phyloP scores from a whole-genome alignment of 2,329 filamentous ascomycete species.

The Sclerotinia minor region DNA sequence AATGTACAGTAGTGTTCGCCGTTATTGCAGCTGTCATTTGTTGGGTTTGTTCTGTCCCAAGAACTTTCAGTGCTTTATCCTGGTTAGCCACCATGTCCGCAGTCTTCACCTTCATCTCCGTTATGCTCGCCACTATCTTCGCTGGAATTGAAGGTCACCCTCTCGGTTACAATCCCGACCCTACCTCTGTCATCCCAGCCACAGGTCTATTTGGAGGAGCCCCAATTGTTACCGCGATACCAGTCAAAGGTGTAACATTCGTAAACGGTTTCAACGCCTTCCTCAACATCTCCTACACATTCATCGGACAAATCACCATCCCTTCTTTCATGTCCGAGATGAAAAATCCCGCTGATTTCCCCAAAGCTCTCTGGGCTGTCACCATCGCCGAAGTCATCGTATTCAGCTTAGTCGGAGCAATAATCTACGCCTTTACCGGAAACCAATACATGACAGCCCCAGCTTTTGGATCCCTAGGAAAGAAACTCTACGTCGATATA shows the following conservation, averaged over 20 bases:
- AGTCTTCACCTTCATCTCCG: constrained; percentile 85
- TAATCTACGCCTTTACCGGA: constrained; percentile 85
- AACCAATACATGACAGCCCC: constrained; percentile 86
- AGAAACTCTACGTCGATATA: constrained; percentile 77
- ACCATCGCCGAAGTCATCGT: constrained; percentile 85
- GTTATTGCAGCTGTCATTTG: constrained; percentile 73
- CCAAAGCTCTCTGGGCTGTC: constrained; percentile 87
- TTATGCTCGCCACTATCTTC: constrained; percentile 81
- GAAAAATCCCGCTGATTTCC: constrained; percentile 78
- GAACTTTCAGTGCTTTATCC: constrained; percentile 79
- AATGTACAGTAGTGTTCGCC: constrained; percentile 80
- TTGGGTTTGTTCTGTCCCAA: constrained; percentile 76
- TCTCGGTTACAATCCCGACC: constrained; percentile 59
- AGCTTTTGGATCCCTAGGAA: constrained; percentile 79
- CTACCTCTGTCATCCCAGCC: constrained; percentile 42
- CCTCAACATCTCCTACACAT: constrained; percentile 93
- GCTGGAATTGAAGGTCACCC: constrained; percentile 74
- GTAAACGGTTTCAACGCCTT: constrained; percentile 83
- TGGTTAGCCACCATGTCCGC: constrained; percentile 79
- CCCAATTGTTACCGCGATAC: constrained; percentile 67
- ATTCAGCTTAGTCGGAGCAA: constrained; percentile 77
- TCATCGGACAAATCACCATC: constrained; percentile 92
- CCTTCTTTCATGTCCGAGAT: constrained; percentile 96
- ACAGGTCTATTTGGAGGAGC: constrained; percentile 51
- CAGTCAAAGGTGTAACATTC: constrained; percentile 70